Base-by-base conservation (phyloP, 139 green algal genomes). In the Ostreobium quekettii region DNA sequence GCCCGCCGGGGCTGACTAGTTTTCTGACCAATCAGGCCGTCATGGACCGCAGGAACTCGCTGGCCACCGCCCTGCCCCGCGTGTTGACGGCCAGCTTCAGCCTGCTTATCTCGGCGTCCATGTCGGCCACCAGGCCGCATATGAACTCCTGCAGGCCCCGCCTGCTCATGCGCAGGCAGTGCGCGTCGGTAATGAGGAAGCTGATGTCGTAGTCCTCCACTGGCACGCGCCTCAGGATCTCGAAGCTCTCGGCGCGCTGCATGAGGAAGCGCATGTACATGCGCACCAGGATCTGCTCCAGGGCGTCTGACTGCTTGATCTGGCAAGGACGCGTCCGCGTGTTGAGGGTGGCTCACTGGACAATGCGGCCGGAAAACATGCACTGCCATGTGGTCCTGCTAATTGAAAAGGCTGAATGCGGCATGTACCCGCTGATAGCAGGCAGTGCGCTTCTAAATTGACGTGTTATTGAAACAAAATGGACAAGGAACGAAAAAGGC, bases 101-200 rank as follows among this genome's bases (percentile, higher is more conserved):
- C 56, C 78, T 75, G 36, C 48, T 84, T 53, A 88, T 76, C 70
- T 89, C 85, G 33, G 72, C 56, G 35, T 84, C 73, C 11, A 91
- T 42, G n/a, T 82, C 79, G 68, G 83, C 74, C 47, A 91, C 71
- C 53, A 91, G 89, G 11, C 72, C 26, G 48, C 81, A 74, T 30
- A 91, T 68, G 47, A 89, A 91, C 47, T 88, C 78, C 29, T 90
- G 56, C 32, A 91, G 68, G 11, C 63, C 59, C 24, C 73, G 36
- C 28, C 63, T 42, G 1, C 68, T 64, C 60, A 83, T 78, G 30
- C 58, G 22, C 26, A 88, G 64, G 29, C 61, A 59, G 66, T 91
- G 85, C 32, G 56, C 33, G 56, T 77, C 68, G 1, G 84, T 90
- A 35, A 91, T 75, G 5, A 91, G 74, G 38, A 91, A 86, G 11